Evolutionary conservation across 2,329 filamentous ascomycete genomes (phyloP), one percentile per base, ranked within the genome.

Genomic region (Neofusicoccum sp.): DNA sequence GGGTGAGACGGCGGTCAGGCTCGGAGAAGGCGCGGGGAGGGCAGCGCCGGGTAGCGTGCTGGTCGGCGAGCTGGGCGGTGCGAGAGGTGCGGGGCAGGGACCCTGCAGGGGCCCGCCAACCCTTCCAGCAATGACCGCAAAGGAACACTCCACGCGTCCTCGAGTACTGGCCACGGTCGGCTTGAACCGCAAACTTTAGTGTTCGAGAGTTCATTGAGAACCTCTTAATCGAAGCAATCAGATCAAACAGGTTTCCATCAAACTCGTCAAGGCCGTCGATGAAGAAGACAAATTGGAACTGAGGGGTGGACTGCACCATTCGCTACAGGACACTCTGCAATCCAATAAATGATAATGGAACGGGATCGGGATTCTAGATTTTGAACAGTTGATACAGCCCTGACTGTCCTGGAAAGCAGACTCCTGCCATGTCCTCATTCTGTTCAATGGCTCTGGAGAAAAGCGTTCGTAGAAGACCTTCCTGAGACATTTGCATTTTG

Each of bases 401-500:
- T 14, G 3, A 49, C 29, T 16, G 33, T 33, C 1, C 62, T 67
- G 56, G 6, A 61, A 11, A 11, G n/a, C 9, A n/a, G 58, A 45
- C n/a, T n/a, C n/a, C 16, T 50, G 22, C 22, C 22, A 22, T 22
- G 22, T 22, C 22, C 22, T 22, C 22, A 31, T 36, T 43, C 29
- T 47, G 22, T 11, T 39, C 14, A 28, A 6, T 69, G 62, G 11
- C 68, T 16, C 14, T 68, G 63, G 44, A 71, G 64, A 74, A 50
- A 3, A 75, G 34, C 2, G 70, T 64, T 34, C 68, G 67, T 0
- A 74, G 60, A 1, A 74, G 47, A 0, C 74, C 74, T 29, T 67
- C 68, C 3, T 68, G 45, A 11, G 37, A 68, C 11, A 67, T 68
- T 60, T 76, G 72, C 54, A 74, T 52, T 1, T 3, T 5, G 2